A percentile compares a stretch with the other conserved stretches of the same genome.
These are phyloP conservation scores for Sanghuangporus sanghuang DNA, from an alignment of 1,284 basidiomycete species.

Conservation along the genomic window DNA sequence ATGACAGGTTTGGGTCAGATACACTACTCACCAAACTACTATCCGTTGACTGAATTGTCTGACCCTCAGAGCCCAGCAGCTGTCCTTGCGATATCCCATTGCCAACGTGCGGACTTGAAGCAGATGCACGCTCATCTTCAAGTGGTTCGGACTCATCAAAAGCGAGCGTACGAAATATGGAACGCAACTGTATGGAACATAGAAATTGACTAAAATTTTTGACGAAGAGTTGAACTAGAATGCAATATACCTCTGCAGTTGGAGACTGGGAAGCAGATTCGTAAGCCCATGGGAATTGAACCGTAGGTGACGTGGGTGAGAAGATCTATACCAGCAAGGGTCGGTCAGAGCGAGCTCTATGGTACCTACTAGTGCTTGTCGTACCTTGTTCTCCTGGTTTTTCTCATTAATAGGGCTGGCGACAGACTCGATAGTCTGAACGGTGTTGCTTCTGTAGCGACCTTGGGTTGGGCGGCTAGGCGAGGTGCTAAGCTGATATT, in stretches of 20 bases:
- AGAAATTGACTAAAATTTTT: too few species aligned
- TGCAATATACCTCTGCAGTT: neutral
- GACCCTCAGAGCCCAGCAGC: too few species aligned
- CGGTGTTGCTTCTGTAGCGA: neutral
- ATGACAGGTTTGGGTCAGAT: too few species aligned
- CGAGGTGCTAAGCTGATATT: neutral
- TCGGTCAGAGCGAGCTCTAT: neutral
- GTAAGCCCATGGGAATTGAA: neutral
- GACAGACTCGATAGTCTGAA: neutral
- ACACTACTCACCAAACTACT: too few species aligned
- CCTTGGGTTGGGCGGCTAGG: neutral
- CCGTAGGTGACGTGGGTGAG: neutral
- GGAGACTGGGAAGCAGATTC: neutral
- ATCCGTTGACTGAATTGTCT: too few species aligned
- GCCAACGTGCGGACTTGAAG: too few species aligned
- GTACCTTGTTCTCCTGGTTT: neutral
- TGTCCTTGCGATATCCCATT: too few species aligned
- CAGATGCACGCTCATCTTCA: too few species aligned
- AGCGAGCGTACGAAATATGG: too few species aligned
- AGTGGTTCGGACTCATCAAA: too few species aligned
- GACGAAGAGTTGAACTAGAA: too few species aligned
- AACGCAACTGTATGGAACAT: too few species aligned
- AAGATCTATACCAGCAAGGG: neutral
- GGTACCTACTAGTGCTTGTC: neutral
- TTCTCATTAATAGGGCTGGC: neutral